These are phyloP conservation scores for Vitis labrusca DNA, from an alignment of 164 flowering plant species.

Conservation along the genomic window DNA sequence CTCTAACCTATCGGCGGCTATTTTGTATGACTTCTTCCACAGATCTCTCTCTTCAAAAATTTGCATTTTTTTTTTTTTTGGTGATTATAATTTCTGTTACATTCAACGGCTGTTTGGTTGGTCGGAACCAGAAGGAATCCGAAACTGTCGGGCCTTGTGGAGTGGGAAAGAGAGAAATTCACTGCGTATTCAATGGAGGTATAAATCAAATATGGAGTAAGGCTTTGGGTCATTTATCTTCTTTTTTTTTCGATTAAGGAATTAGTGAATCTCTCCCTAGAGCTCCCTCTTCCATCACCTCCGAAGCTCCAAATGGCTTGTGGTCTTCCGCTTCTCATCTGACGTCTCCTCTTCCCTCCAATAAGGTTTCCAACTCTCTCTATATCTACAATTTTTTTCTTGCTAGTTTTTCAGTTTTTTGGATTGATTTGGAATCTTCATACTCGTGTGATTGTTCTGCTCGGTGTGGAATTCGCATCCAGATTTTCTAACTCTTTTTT, in stretches of 20 bases:
- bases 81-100: neutral
- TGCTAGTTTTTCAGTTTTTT: neutral
- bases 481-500: too few species aligned
- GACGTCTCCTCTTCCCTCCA: neutral
- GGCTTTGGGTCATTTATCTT: neutral
- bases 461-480: too few species aligned
- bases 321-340: constrained; percentile 18
- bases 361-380: neutral
- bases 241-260: neutral
- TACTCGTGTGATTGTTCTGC: too few species aligned
- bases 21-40: too few species aligned
- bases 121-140: constrained; percentile 5
- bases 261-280: constrained; percentile 4
- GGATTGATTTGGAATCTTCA: neutral
- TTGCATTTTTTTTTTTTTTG: too few species aligned
- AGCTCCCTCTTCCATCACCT: constrained; percentile 4
- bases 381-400: neutral
- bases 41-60: too few species aligned
- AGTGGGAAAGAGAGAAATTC: constrained; percentile 10
- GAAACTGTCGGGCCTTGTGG: constrained; percentile 8
- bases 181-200: constrained; percentile 4
- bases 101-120: neutral
- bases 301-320: constrained; percentile 23
- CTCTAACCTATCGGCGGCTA: too few species aligned
- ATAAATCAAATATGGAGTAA: neutral